These are phyloP conservation scores for Trichoderma virens DNA, from an alignment of 495 filamentous ascomycete genomes.

Conservation along the genomic window DNA sequence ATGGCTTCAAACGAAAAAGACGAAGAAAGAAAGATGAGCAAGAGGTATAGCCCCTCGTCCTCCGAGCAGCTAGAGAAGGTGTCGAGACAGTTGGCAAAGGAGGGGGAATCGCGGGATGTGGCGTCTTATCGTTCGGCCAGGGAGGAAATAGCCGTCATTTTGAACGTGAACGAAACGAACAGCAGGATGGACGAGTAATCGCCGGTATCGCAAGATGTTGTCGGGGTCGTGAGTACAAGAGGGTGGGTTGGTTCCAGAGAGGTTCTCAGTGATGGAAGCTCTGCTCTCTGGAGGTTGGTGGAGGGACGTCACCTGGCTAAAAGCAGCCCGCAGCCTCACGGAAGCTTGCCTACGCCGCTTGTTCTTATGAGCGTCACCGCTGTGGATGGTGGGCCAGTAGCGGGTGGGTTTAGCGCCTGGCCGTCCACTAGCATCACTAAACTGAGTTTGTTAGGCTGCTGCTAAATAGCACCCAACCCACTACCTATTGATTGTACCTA, in stretches of 20 bases:
- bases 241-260: not conserved
- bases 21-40: not conserved
- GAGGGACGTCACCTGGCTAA: not conserved
- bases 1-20: slow-evolving; percentile 36
- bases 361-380: no score
- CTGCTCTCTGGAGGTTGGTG: no score
- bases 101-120: not conserved
- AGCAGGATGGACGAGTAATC: not conserved
- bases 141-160: not conserved
- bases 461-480: no score
- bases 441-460: no score
- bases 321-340: not conserved
- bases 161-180: not conserved
- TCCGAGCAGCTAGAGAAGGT: not conserved
- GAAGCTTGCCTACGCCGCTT: not conserved
- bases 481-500: no score
- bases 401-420: no score
- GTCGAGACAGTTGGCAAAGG: not conserved
- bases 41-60: not conserved
- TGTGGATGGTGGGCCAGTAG: no score
- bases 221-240: not conserved
- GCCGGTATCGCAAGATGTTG: not conserved
- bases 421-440: no score
- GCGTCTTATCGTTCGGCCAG: slow-evolving; percentile 7
- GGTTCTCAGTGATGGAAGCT: not conserved